A percentile compares a stretch with the other conserved stretches of the same genome.
Evolutionary conservation across 768 basidiomycete genomes (phyloP).

Genomic region (Rubroboletus pulcherrimus): DNA sequence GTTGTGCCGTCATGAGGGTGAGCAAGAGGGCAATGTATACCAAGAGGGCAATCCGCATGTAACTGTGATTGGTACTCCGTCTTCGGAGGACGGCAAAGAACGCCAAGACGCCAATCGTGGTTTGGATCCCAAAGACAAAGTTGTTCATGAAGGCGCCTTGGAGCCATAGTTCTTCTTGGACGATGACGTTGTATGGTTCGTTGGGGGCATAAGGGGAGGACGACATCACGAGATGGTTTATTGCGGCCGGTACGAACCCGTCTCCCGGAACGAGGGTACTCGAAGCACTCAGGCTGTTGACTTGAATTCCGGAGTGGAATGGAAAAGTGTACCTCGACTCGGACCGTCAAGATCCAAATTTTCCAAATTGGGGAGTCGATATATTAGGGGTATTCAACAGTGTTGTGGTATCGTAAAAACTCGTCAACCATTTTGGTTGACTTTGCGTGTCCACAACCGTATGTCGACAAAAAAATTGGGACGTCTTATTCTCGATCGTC

Average conservation of each 20-base stretch:
- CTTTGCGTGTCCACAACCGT: too few relatives aligned
- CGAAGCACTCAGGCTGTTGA: not conserved
- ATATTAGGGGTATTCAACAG: not conserved
- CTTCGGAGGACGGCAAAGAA: not conserved
- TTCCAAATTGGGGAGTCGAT: not conserved
- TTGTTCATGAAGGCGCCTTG: constrained; percentile 8
- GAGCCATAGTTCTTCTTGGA: constrained; percentile 13
- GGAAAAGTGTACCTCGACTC: not conserved
- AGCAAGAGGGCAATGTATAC: constrained; percentile 1
- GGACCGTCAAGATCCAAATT: not conserved
- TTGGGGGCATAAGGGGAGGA: not conserved
- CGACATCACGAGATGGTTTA: not conserved
- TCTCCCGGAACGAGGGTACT: not conserved
- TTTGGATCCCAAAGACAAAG: constrained; percentile 12
- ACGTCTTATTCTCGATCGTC: not conserved
- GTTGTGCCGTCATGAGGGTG: constrained; percentile 13
- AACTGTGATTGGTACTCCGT: not conserved
- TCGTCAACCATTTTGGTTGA: too few relatives aligned
- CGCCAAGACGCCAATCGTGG: not conserved
- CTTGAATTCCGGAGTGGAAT: not conserved
- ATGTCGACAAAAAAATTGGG: too few relatives aligned
- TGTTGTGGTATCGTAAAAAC: too few relatives aligned
- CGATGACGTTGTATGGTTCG: not conserved
- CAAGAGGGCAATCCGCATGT: not conserved
- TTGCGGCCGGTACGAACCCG: not conserved